phyloP scores from a whole-genome alignment of 148 eudicot species.

The Hydrangea macrophylla region DNA sequence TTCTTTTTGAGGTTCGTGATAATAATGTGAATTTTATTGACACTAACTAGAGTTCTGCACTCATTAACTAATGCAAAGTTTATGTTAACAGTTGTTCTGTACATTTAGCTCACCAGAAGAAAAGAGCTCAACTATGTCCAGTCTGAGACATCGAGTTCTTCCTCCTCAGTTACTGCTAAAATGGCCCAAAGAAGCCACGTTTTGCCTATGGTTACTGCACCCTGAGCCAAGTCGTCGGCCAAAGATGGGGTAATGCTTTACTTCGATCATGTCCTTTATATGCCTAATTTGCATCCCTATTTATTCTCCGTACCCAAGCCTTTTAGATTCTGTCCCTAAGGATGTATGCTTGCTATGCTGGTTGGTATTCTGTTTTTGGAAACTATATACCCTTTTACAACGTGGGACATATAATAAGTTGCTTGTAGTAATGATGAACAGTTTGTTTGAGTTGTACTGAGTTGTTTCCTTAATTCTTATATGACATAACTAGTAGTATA shows the following conservation, averaged over 20 bases:
- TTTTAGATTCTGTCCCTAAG: neutral
- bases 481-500: neutral
- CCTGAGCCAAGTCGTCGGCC: constrained; percentile 90
- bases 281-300: neutral
- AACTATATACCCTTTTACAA: neutral
- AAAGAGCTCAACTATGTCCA: constrained; percentile 82
- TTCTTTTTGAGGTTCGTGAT: constrained; percentile 87
- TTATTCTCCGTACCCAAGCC: neutral
- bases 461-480: neutral
- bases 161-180: constrained; percentile 87
- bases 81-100: constrained; percentile 69
- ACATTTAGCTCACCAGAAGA: constrained; percentile 75
- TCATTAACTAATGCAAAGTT: constrained; percentile 11
- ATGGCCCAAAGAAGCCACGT: constrained; percentile 99
- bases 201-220: constrained; percentile 95
- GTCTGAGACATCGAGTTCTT: constrained; percentile 88
- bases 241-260: constrained; percentile 55
- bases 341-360: neutral
- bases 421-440: neutral
- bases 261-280: neutral
- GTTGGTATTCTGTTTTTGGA: neutral
- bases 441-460: neutral
- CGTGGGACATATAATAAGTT: neutral
- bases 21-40: constrained; percentile 20
- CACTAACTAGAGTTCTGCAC: constrained; percentile 1